Evolutionary conservation across 2,329 filamentous ascomycete species (phyloP).

Genomic region (Fusarium sp.): DNA sequence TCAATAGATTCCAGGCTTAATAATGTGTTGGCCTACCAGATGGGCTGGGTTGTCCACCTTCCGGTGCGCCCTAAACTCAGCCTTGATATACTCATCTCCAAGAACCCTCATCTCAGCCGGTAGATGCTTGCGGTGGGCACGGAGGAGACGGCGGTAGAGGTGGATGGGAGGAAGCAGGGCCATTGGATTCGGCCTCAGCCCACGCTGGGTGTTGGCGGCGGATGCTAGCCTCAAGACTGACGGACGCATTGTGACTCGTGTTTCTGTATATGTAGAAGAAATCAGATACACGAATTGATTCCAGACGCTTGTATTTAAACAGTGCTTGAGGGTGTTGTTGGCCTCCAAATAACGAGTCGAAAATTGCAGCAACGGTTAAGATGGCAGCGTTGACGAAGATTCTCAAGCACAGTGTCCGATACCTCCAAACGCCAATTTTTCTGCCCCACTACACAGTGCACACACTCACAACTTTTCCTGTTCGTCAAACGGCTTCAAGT

Average conservation of each 20-base stretch:
- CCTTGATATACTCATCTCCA: conserved; percentile 92
- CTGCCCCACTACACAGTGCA: conserved; percentile 43
- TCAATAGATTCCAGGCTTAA: background rate
- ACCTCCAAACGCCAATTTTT: conserved; percentile 4
- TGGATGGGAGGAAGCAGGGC: conserved; percentile 86
- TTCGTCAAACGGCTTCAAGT: background rate
- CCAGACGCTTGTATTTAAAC: background rate
- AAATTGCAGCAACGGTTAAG: conserved; percentile 19
- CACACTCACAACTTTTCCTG: conserved; percentile 38
- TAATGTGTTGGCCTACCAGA: conserved; percentile 65
- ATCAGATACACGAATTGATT: background rate
- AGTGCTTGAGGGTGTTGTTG: background rate
- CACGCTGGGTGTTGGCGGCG: conserved; percentile 45
- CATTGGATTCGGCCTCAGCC: conserved; percentile 55
- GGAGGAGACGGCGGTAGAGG: conserved; percentile 85
- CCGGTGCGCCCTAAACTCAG: conserved; percentile 85
- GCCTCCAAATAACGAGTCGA: background rate
- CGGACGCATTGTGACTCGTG: conserved; percentile 40
- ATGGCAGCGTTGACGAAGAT: conserved; percentile 24
- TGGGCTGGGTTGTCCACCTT: conserved; percentile 90
- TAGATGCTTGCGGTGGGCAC: conserved; percentile 82
- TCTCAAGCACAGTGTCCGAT: conserved; percentile 36
- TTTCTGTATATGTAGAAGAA: background rate
- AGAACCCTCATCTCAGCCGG: conserved; percentile 77
- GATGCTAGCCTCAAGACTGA: conserved; percentile 49